Evolutionary conservation across 164 flowering plant genomes (phyloP).

Genomic region (Amborella trichopoda): DNA sequence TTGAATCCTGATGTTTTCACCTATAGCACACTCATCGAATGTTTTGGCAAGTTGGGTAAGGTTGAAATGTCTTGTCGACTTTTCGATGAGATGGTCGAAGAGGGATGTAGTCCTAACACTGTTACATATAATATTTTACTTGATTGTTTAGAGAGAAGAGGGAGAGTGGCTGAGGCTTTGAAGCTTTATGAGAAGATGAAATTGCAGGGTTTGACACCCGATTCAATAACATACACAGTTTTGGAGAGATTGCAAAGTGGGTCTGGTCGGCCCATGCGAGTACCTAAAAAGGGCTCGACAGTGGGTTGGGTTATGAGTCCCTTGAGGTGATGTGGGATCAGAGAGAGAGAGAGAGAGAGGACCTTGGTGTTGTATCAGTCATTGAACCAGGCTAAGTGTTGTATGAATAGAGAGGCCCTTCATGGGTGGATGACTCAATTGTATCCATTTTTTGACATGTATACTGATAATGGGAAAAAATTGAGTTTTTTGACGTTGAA

Average conservation of each 20-base stretch:
- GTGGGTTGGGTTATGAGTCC: slow-evolving; percentile 94
- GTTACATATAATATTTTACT: slow-evolving; percentile 90
- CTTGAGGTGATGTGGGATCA: slow-evolving; percentile 50
- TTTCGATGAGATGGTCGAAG: slow-evolving; percentile 73
- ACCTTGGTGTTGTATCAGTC: too few relatives aligned
- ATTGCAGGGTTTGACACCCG: slow-evolving; percentile 82
- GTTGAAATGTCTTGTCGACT: slow-evolving; percentile 79
- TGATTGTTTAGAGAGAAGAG: slow-evolving; percentile 77
- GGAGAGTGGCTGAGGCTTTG: slow-evolving; percentile 79
- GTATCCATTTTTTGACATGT: too few relatives aligned
- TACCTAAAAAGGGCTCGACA: slow-evolving; percentile 59
- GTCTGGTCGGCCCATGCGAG: slow-evolving; percentile 30
- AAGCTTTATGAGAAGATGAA: slow-evolving; percentile 76
- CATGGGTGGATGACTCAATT: too few relatives aligned
- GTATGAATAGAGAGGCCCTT: too few relatives aligned
- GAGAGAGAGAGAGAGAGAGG: too few relatives aligned
- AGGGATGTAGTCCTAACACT: slow-evolving; percentile 74
- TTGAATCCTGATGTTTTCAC: slow-evolving; percentile 89
- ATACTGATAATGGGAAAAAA: too few relatives aligned
- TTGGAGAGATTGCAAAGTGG: slow-evolving; percentile 85
- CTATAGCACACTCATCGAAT: slow-evolving; percentile 88
- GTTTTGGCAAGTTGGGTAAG: slow-evolving; percentile 77
- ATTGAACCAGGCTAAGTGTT: too few relatives aligned
- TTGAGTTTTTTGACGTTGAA: too few relatives aligned
- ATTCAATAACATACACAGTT: slow-evolving; percentile 68